A percentile compares a stretch with the other conserved stretches of the same genome.
Evolutionary conservation across 805 yeast species (phyloP).

Genomic region (Lipomyces sp.): DNA sequence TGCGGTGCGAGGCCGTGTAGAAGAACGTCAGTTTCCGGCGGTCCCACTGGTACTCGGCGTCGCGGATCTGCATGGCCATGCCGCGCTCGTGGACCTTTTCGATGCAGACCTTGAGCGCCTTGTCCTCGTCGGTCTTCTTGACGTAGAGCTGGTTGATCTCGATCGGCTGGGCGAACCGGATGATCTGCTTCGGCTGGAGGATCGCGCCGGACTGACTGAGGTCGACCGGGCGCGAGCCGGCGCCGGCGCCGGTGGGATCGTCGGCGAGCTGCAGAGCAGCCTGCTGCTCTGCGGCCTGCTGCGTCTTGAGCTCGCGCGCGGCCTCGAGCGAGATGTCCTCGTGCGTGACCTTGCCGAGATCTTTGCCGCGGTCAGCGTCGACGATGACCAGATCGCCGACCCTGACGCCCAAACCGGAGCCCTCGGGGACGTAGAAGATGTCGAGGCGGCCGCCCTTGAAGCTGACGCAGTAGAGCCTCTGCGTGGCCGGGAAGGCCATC

Average conservation of each 20-base stretch:
- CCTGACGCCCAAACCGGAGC: constrained; percentile 40
- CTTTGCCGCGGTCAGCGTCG: constrained; percentile 80
- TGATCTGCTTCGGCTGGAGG: constrained; percentile 59
- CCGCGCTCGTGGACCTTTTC: constrained; percentile 50
- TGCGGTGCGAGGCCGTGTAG: constrained; percentile 59
- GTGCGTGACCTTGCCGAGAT: constrained; percentile 63
- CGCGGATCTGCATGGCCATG: constrained; percentile 59
- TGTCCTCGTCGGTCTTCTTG: constrained; percentile 66
- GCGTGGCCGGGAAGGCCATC: constrained; percentile 10
- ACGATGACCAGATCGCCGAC: constrained; percentile 72
- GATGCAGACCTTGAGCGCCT: constrained; percentile 62
- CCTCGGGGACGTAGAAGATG: constrained; percentile 60
- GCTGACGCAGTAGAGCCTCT: constrained; percentile 56
- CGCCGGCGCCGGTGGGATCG: constrained; percentile 33
- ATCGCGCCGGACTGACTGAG: constrained; percentile 2
- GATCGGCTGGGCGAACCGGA: constrained; percentile 57
- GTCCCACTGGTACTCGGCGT: constrained; percentile 83
- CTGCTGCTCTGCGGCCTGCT: constrained; percentile 69
- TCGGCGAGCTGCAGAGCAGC: constrained; percentile 51
- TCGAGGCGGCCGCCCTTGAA: constrained; percentile 80
- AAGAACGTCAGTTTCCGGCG: constrained; percentile 76
- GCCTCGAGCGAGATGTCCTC: constrained; percentile 59
- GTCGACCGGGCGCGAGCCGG: constrained; percentile 10
- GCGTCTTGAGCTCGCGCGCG: constrained; percentile 62
- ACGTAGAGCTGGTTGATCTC: constrained; percentile 58